Evolutionary conservation across 768 basidiomycete genomes (phyloP).

Genomic region (Lanmaoa pseudosensibilis): DNA sequence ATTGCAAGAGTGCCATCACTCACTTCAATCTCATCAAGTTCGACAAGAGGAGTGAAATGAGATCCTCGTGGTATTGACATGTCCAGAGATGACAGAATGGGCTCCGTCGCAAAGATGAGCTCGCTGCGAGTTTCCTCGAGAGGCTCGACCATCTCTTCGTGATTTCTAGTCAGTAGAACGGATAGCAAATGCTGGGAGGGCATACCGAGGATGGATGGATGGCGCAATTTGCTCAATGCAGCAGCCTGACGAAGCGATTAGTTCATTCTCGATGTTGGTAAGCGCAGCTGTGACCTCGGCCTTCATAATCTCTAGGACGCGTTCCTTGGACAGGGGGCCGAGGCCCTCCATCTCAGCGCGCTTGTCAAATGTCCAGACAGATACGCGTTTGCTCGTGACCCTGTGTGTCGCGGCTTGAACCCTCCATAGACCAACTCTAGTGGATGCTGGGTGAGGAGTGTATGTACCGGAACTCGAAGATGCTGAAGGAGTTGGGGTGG

Average conservation of each 20-base stretch:
- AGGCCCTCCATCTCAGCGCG: slow-evolving; percentile 72
- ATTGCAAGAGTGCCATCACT: slow-evolving; percentile 19
- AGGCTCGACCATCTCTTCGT: slow-evolving; percentile 93
- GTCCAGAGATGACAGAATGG: slow-evolving; percentile 78
- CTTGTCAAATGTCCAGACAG: slow-evolving; percentile 93
- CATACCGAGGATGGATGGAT: slow-evolving; percentile 89
- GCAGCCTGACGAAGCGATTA: slow-evolving; percentile 57
- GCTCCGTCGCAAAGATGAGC: slow-evolving; percentile 92
- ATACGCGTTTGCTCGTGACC: slow-evolving; percentile 85
- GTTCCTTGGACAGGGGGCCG: slow-evolving; percentile 63
- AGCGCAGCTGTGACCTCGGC: slow-evolving; percentile 63
- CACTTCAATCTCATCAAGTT: slow-evolving; percentile 96
- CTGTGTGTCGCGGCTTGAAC: slow-evolving; percentile 87
- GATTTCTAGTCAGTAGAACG: slow-evolving; percentile 4
- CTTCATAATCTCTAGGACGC: slow-evolving; percentile 81
- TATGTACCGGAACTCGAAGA: slow-evolving; percentile 37
- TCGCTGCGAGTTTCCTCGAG: slow-evolving; percentile 90
- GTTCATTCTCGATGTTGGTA: background rate
- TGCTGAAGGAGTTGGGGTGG: slow-evolving; percentile 36
- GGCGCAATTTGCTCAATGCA: slow-evolving; percentile 79
- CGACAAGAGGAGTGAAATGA: slow-evolving; percentile 57
- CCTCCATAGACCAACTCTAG: slow-evolving; percentile 84
- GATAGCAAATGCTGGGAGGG: background rate
- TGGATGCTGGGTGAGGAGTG: slow-evolving; percentile 39
- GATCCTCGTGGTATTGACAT: slow-evolving; percentile 70